Conservation (phyloP, 139 green algal species). For the Mychonastes homosphaera region DNA sequence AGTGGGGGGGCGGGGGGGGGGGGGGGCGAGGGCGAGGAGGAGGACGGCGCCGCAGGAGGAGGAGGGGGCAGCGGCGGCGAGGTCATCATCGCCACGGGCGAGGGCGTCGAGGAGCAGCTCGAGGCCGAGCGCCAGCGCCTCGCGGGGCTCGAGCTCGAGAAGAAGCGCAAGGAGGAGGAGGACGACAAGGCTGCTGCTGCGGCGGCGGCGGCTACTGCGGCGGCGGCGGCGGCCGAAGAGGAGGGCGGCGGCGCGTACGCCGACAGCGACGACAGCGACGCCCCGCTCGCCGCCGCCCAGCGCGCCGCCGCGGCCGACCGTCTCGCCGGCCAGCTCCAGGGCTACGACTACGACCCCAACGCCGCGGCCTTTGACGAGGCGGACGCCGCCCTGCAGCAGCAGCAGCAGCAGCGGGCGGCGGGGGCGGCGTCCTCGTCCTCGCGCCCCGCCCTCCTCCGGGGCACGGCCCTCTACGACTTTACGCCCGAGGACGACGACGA, state of each 20-base stretch:
- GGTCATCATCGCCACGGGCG: too few species aligned
- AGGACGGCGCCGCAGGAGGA: too few species aligned
- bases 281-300: neutral
- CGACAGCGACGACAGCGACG: too few species aligned
- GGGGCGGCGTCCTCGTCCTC: neutral
- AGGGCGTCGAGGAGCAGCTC: slow-evolving; percentile 1
- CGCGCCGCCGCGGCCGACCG: neutral
- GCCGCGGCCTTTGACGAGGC: slow-evolving; percentile 3
- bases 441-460: slow-evolving; percentile 7
- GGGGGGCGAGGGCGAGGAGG: slow-evolving; percentile 4
- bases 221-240: neutral
- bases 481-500: slow-evolving; percentile 18
- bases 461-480: slow-evolving; percentile 21
- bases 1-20: neutral
- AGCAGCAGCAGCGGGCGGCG: neutral
- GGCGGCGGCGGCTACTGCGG: neutral
- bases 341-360: slow-evolving; percentile 18
- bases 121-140: slow-evolving; percentile 7
- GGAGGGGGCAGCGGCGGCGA: too few species aligned
- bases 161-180: slow-evolving; percentile 1
- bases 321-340: slow-evolving; percentile 2
- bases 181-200: neutral
- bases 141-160: neutral
- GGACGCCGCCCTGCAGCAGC: neutral
- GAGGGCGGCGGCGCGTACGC: neutral